Base-by-base conservation (phyloP, 164 flowering plant genomes). In the Amborella trichopoda region DNA sequence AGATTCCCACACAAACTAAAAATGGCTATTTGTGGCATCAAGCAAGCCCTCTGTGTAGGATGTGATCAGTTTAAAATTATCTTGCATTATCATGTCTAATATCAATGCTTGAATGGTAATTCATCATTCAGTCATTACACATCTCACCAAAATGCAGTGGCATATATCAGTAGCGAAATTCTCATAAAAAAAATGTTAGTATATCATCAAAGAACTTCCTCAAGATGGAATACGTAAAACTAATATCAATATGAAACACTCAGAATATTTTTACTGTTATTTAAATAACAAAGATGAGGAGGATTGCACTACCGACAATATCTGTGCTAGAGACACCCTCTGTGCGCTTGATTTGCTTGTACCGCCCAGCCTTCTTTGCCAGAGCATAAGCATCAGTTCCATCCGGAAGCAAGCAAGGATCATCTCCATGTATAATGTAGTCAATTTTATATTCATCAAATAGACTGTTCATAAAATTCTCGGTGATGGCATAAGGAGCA, bases 401-500 rank as follows among this genome's bases (percentile, higher is more conserved):
- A 67, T 73, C 86, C 18, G 74, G 76, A 64, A 80, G 81, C 22
- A 77, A 50, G 60, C 83, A 77, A 47, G 83, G 83, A 55, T 77
- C 83, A 50, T 77, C 83, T 19, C 79, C 77, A 53, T 74, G 83
- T 51, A 74, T 69, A 47, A 77, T 69, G 47, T 74, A 77, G 59
- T 77, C 83, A 67, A 75, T 81, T 43, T 71, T 76, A 48, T 85
- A 73, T 56, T 85, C 83, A 38, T 69, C 72, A 58, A 85, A 79
- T 26, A 81, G 81, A 10, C 59, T 56, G 23, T 57, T 61, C 95
- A 81, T 81, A 53, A 85, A 77, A 26, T 77, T 64, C 67, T 79
- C 90, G 1, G 83, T 85, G 38, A 85, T 81, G 10, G 48, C 85
- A 53, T 79, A 81, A 16, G 90, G 95, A 48, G 87, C 83, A 56